These are phyloP conservation scores for Euphrasia confusa DNA, from an alignment of 257 asterid genomes.

Conservation along the genomic window DNA sequence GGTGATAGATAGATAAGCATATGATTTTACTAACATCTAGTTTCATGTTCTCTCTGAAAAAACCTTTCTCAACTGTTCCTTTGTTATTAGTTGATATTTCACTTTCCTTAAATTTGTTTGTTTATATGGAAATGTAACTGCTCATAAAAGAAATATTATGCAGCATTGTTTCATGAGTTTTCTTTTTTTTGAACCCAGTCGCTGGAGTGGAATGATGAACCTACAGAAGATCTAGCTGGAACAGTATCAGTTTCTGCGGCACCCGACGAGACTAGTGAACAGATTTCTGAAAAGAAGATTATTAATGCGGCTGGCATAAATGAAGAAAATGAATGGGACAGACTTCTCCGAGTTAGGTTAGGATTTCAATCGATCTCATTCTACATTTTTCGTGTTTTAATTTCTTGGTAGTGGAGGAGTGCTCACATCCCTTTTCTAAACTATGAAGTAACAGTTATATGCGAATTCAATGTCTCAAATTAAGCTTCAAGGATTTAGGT, in stretches of 20 bases:
- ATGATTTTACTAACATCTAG: constrained; percentile 13
- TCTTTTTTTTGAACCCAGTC: constrained; percentile 36
- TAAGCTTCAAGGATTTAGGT: constrained; percentile 6
- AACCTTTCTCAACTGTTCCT: not conserved
- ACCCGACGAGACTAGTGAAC: constrained; percentile 42
- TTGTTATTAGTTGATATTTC: too few relatives aligned
- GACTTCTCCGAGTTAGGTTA: constrained; percentile 88
- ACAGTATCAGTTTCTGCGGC: constrained; percentile 36
- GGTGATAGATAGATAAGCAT: constrained; percentile 14
- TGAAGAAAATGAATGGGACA: constrained; percentile 96
- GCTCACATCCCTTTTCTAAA: too few relatives aligned
- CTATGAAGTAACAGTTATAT: not conserved
- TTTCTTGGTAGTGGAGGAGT: not conserved
- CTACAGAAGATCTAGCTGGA: constrained; percentile 67
- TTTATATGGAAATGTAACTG: too few relatives aligned
- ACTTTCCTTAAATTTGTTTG: too few relatives aligned
- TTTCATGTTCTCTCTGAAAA: not conserved
- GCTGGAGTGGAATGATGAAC: constrained; percentile 86
- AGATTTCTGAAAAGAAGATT: constrained; percentile 54
- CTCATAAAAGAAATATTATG: too few relatives aligned
- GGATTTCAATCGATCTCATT: constrained; percentile 21
- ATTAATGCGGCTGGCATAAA: constrained; percentile 36
- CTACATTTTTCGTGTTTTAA: constrained; percentile 15
- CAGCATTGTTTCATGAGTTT: too few relatives aligned
- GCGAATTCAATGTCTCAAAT: constrained; percentile 15